phyloP scores from a whole-genome alignment of 2,329 filamentous ascomycete species.

The Verticillium isaacii region DNA sequence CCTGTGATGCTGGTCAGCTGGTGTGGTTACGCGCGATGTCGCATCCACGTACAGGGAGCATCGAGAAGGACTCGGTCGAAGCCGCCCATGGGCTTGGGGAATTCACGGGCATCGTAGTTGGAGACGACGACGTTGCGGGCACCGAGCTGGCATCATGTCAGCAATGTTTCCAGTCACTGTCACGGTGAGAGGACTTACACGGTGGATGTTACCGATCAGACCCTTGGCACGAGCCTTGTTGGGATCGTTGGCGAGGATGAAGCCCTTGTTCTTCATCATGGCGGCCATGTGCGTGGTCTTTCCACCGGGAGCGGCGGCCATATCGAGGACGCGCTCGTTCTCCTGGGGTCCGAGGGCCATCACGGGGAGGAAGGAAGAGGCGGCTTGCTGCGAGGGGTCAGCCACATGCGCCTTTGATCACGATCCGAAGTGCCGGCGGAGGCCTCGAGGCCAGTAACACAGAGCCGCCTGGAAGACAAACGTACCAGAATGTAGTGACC shows the following conservation, averaged over 20 bases:
- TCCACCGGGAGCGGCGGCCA: slow-evolving; percentile 93
- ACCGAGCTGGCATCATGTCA: neutral
- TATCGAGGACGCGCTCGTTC: slow-evolving; percentile 76
- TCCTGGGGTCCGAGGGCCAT: slow-evolving; percentile 96
- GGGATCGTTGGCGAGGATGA: slow-evolving; percentile 93
- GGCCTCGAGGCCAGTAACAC: neutral
- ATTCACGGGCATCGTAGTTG: slow-evolving; percentile 91
- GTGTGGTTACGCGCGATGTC: neutral
- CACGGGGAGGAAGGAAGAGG: slow-evolving; percentile 92
- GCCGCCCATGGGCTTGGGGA: slow-evolving; percentile 89
- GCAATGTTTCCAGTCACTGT: neutral
- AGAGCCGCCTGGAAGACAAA: neutral
- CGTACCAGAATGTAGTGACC: slow-evolving; percentile 85
- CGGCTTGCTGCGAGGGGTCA: slow-evolving; percentile 57
- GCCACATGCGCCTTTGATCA: neutral
- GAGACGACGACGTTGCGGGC: slow-evolving; percentile 78
- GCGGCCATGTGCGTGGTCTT: slow-evolving; percentile 97
- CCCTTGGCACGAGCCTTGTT: slow-evolving; percentile 92
- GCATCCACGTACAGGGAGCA: slow-evolving; percentile 43
- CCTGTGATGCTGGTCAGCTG: slow-evolving; percentile 48
- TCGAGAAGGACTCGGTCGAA: slow-evolving; percentile 94
- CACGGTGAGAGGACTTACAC: slow-evolving; percentile 41
- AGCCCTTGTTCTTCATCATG: slow-evolving; percentile 95
- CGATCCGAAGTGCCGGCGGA: neutral
- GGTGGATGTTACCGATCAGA: slow-evolving; percentile 96